Base-by-base conservation (phyloP, 2,329 filamentous ascomycete species). In the Sporothrix brasiliensis region DNA sequence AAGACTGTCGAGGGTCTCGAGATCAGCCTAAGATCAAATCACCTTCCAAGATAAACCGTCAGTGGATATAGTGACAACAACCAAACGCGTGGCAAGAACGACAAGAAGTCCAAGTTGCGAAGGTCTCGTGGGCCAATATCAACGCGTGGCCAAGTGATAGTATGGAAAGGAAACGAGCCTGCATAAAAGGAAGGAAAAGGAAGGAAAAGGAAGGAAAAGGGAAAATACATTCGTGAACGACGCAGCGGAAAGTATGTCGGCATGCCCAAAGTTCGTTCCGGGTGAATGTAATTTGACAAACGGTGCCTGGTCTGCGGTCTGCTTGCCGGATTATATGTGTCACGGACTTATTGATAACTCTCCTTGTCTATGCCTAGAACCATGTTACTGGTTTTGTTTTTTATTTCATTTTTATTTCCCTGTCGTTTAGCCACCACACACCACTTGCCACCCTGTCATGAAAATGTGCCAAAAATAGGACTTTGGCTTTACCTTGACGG, bases 1-100 rank as follows among this genome's bases (percentile, higher is more conserved):
- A 56, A 56, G 14, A 14, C 24, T 13, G 11, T 14, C 41, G 34
- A 14, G 56, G 56, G 7, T 41, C 30, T 41, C 34, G 60, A 63
- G 2, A 63, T 49, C 41, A 63, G 60, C 60, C 41, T 63, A 49
- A 63, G 60, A 63, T 63, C 21, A 34, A 5, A 34, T 34, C 34
- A 34, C 34, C 34, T 34, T 7, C 60, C 11, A 49, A 49, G 34
- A 44, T 34, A 34, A 7, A 34, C 34, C 34, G 34, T 34, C 34
- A 34, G 53, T 34, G 16, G 19, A 34, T 27, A 34, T 56, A 19
- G 24, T n/a, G 34, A 11, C 34, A 61, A 21, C 10, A n/a, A 47
- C 44, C 2, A 44, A 44, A 63, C 41, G 60, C 60, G 41, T 63
- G 60, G 60, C 60, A 63, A 47, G 19, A 6, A 47, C 1, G n/a